Conservation (phyloP, 75 land plant genomes). For the Cryptomeria japonica region DNA sequence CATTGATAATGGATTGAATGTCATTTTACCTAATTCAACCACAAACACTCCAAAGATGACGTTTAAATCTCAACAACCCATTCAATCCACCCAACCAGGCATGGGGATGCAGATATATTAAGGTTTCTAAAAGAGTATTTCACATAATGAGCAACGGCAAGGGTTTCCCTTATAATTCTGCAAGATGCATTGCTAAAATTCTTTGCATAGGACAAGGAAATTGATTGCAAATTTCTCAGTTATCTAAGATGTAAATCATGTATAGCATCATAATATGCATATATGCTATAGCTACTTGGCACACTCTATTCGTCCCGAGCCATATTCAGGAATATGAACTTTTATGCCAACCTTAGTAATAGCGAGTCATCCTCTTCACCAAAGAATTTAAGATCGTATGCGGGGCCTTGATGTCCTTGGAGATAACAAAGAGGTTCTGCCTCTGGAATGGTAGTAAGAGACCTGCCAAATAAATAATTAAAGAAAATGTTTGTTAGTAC, state of each 20-base stretch:
- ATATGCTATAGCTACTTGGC: not conserved
- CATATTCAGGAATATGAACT: not conserved
- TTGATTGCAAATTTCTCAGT: not conserved
- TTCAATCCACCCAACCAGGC: too few species aligned
- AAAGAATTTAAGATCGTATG: conserved; percentile 72
- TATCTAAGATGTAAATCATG: not conserved
- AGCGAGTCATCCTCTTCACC: conserved; percentile 54
- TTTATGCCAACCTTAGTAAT: conserved; percentile 53
- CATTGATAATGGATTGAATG: too few species aligned
- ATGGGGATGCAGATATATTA: too few species aligned
- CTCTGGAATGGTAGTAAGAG: conserved; percentile 17
- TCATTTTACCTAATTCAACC: too few species aligned
- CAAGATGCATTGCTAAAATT: too few species aligned
- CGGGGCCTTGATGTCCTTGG: conserved; percentile 66
- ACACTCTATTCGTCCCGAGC: not conserved
- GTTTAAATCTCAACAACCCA: too few species aligned
- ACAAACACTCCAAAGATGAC: too few species aligned
- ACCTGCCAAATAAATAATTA: conserved; percentile 2
- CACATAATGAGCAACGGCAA: too few species aligned
- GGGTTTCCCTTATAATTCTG: too few species aligned
- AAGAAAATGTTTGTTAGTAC: not conserved
- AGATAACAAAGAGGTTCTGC: conserved; percentile 44
- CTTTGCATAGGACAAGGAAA: not conserved
- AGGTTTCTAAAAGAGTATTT: too few species aligned
- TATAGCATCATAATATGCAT: not conserved